Base-by-base conservation (phyloP, 352 stramenopile genomes). In the Phytopythium ostracodes region DNA sequence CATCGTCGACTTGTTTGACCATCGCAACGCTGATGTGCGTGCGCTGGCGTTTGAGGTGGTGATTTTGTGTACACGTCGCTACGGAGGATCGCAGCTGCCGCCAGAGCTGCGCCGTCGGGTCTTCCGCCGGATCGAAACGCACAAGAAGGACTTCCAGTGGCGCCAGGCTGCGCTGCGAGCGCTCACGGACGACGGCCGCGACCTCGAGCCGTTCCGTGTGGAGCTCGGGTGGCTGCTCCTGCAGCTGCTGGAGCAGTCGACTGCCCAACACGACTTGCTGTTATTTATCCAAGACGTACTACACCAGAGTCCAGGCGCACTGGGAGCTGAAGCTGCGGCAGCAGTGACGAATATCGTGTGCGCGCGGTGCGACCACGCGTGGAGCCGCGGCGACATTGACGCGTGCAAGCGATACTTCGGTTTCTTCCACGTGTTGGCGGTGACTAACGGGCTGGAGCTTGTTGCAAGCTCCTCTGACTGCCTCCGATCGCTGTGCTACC, bases 181-280 rank as follows among this genome's bases (percentile, higher is more conserved):
- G 7, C 54, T 95, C 14, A 89, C 79, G 2, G 67, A 84, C 20
- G 82, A 96, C 52, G 87, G 85, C 29, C 70, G 81, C 1, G 60
- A 82, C 31, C 64, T 93, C 25, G 72, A 87, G 33, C 84, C 85
- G 42, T 96, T 96, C 52, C 62, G 68, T 20, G 67, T 80, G 2
- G 84, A 93, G 36, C 63, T 96, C 17, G 85, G 85, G 0, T 91
- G 83, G 84, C 72, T 94, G 6, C 43, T 96, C 14, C 64, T 96
- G 47, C 77, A 81, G 50, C 71, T 91, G 49, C 67, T 94, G 18
- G 84, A 92, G 50, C 79, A 90, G 44, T 94, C 85, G 4, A 84
- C 94, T 24, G 81, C 88, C n/a, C 85, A 93, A 59, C 73, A 77
- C 15, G 87, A 96, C 47, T 54, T 94, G 18, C 63, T 94, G 15